Conservation (phyloP, 2,329 filamentous ascomycete species). For the Emericellopsis cladophorae region DNA sequence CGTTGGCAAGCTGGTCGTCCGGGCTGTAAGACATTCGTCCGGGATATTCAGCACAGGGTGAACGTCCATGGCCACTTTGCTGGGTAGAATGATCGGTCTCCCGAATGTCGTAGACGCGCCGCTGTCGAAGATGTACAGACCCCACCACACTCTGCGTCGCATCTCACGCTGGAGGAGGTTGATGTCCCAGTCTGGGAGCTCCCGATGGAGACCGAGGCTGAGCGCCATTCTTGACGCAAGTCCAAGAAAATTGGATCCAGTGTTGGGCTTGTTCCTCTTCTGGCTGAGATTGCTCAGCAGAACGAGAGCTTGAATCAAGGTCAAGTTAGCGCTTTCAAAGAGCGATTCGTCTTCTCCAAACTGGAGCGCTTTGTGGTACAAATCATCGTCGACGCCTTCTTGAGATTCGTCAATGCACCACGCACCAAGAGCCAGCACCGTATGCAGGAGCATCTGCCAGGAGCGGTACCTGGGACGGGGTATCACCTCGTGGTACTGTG, state of each 20-base stretch:
- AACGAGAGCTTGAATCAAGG: slow-evolving; percentile 15
- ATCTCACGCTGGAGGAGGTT: slow-evolving; percentile 21
- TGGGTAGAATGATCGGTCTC: slow-evolving; percentile 14
- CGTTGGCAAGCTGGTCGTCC: slow-evolving; percentile 8
- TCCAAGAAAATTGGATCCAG: slow-evolving; percentile 32
- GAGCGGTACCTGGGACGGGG: slow-evolving; percentile 13
- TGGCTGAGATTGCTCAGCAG: slow-evolving; percentile 27
- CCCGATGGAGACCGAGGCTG: slow-evolving; percentile 30
- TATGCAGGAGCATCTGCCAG: slow-evolving; percentile 22
- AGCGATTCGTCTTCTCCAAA: slow-evolving; percentile 14
- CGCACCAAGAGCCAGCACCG: slow-evolving; percentile 22
- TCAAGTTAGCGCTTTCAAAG: slow-evolving; percentile 18
- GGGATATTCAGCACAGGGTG: slow-evolving; percentile 14
- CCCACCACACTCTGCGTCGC: slow-evolving; percentile 27
- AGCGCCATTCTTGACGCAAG: slow-evolving; percentile 33
- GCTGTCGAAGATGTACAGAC: slow-evolving; percentile 29
- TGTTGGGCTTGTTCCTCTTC: slow-evolving; percentile 33
- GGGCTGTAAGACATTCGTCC: slow-evolving; percentile 13
- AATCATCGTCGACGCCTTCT: slow-evolving; percentile 12
- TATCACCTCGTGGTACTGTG: slow-evolving; percentile 18
- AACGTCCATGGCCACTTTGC: slow-evolving; percentile 15
- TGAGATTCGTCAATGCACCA: slow-evolving; percentile 16
- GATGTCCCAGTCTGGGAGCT: slow-evolving; percentile 19
- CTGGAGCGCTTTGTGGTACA: slow-evolving; percentile 15
- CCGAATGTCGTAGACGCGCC: slow-evolving; percentile 32